phyloP scores from a whole-genome alignment of 371 early-diverging fungal species.

The Rhizopus delemar region DNA sequence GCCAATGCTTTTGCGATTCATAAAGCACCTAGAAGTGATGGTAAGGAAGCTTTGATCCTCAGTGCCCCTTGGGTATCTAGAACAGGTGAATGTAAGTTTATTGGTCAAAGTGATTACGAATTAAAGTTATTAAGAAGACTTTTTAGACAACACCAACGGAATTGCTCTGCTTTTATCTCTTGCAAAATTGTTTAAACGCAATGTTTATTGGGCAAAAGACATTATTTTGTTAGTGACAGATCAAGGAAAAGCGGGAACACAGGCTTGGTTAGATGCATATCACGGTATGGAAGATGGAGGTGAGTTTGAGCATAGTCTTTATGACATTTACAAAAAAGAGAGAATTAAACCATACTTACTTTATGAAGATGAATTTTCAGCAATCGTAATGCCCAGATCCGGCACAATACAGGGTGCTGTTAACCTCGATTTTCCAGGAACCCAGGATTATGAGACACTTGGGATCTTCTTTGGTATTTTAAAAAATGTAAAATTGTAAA shows the following conservation, averaged over 20 bases:
- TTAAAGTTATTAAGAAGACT: background rate
- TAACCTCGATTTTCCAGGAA: slow-evolving; percentile 82
- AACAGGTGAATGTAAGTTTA: slow-evolving; percentile 44
- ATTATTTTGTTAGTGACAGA: slow-evolving; percentile 85
- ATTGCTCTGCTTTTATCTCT: slow-evolving; percentile 74
- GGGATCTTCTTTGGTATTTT: slow-evolving; percentile 77
- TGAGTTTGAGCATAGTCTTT: slow-evolving; percentile 9
- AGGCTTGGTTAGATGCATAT: slow-evolving; percentile 91
- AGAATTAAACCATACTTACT: background rate
- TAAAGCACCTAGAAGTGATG: slow-evolving; percentile 85
- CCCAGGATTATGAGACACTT: slow-evolving; percentile 66
- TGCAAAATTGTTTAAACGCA: slow-evolving; percentile 74
- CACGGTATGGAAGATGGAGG: slow-evolving; percentile 64
- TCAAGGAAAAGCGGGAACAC: slow-evolving; percentile 70
- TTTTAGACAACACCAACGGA: slow-evolving; percentile 72
- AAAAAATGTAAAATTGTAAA: background rate
- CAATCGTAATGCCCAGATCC: slow-evolving; percentile 60
- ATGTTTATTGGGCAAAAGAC: slow-evolving; percentile 90
- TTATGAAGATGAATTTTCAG: slow-evolving; percentile 24
- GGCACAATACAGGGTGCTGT: slow-evolving; percentile 90
- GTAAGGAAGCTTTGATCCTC: slow-evolving; percentile 86
- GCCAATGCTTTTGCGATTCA: slow-evolving; percentile 85
- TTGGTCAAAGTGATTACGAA: background rate
- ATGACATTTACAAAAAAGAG: background rate
- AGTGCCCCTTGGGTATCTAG: slow-evolving; percentile 78